These are phyloP conservation scores for Xerocomellus dryophilus DNA, from an alignment of 768 basidiomycete species.

Conservation along the genomic window DNA sequence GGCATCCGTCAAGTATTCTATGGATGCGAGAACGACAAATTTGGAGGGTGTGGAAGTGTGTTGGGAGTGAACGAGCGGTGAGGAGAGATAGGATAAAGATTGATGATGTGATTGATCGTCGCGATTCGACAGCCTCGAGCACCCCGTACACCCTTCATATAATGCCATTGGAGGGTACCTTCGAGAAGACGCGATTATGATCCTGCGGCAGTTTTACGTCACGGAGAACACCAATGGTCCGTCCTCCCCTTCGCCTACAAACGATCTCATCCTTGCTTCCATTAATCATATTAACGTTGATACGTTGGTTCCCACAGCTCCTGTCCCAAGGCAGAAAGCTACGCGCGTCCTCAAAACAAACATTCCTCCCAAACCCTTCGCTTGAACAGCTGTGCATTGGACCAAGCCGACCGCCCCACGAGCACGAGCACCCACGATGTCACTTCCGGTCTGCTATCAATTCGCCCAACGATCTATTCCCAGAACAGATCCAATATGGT, in stretches of 20 bases:
- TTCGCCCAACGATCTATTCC: background rate
- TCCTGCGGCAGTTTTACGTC: constrained; percentile 84
- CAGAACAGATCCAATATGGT: background rate
- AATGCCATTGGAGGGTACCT: constrained; percentile 70
- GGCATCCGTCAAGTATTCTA: constrained; percentile 89
- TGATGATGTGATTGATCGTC: background rate
- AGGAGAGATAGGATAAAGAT: constrained; percentile 20
- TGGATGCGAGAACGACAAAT: constrained; percentile 93
- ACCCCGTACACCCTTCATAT: constrained; percentile 76
- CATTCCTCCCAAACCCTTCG: constrained; percentile 37
- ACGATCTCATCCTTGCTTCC: background rate
- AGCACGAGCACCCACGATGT: background rate
- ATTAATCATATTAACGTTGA: constrained; percentile 9
- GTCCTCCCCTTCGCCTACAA: constrained; percentile 12
- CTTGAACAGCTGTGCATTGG: constrained; percentile 1
- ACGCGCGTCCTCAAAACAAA: constrained; percentile 85
- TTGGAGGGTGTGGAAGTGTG: constrained; percentile 96
- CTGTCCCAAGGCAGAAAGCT: constrained; percentile 82
- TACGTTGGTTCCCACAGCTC: constrained; percentile 52
- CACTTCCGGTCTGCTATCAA: constrained; percentile 1
- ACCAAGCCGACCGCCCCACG: background rate
- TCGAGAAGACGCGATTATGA: constrained; percentile 83
- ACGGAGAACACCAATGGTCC: constrained; percentile 90
- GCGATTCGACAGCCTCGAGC: constrained; percentile 48
- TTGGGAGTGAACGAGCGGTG: constrained; percentile 80